These are phyloP conservation scores for Diaporthe citri DNA, from an alignment of 2,329 filamentous ascomycete species.

Conservation along the genomic window DNA sequence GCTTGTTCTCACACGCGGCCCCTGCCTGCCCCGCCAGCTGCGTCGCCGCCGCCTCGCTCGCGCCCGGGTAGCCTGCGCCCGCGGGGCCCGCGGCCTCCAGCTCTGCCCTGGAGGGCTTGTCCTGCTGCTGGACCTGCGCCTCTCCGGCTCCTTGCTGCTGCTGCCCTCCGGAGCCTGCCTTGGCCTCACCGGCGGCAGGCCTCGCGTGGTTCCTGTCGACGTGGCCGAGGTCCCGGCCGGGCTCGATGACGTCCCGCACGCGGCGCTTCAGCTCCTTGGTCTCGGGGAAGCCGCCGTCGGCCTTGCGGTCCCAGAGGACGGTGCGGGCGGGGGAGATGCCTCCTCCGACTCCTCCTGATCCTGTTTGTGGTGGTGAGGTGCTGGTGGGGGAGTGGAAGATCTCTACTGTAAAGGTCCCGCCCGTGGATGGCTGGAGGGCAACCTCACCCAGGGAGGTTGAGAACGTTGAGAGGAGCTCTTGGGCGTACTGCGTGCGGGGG, in stretches of 20 bases:
- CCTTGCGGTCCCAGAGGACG: constrained; percentile 86
- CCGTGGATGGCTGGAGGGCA: constrained; percentile 85
- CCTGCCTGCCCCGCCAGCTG: background rate
- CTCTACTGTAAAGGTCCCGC: constrained; percentile 84
- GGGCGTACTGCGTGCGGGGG: constrained; percentile 76
- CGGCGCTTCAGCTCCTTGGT: constrained; percentile 90
- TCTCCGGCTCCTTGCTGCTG: background rate
- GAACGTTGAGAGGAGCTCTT: constrained; percentile 96
- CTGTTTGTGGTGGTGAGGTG: background rate
- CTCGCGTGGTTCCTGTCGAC: constrained; percentile 69
- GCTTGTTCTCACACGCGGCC: constrained; percentile 9
- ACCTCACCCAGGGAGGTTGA: constrained; percentile 86
- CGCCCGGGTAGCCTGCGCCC: constrained; percentile 35
- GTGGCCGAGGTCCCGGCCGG: constrained; percentile 83
- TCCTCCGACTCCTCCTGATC: background rate
- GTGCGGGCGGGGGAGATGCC: constrained; percentile 58
- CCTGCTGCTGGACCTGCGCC: background rate
- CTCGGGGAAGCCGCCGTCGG: constrained; percentile 91
- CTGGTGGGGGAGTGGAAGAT: constrained; percentile 59
- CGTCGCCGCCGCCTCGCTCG: constrained; percentile 30
- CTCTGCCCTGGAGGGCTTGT: constrained; percentile 29
- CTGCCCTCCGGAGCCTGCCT: background rate
- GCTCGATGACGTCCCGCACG: constrained; percentile 86
- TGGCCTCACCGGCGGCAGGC: background rate
- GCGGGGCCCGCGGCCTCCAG: constrained; percentile 34